These are phyloP conservation scores for Macadamia tetraphylla DNA, from an alignment of 164 flowering plant species.

Conservation along the genomic window DNA sequence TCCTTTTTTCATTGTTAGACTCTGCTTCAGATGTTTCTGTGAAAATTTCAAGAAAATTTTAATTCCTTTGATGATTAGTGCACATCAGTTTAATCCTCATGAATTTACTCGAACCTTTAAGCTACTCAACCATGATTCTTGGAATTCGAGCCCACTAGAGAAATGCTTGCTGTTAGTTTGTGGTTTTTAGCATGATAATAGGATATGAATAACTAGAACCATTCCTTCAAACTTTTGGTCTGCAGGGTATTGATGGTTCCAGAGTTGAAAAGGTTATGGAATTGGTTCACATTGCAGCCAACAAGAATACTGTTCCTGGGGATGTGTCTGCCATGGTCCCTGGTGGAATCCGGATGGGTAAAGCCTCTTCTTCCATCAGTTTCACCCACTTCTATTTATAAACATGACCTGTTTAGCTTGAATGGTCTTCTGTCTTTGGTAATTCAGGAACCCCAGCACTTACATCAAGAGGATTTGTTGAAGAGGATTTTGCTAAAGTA, in stretches of 20 bases:
- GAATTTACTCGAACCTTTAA: neutral
- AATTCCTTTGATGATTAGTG: neutral
- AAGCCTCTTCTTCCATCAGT: neutral
- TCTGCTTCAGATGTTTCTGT: no score
- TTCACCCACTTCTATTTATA: neutral
- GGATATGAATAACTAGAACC: neutral
- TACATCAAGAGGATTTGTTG: slow-evolving; percentile 91
- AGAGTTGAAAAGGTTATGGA: slow-evolving; percentile 97
- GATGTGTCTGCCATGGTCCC: slow-evolving; percentile 97
- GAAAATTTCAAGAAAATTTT: neutral
- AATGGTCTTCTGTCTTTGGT: slow-evolving; percentile 8
- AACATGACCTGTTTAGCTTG: neutral
- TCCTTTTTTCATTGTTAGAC: neutral
- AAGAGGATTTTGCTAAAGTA: slow-evolving; percentile 91
- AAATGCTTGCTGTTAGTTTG: neutral
- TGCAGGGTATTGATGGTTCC: slow-evolving; percentile 96
- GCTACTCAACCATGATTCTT: neutral
- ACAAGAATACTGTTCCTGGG: slow-evolving; percentile 93
- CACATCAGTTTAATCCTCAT: neutral
- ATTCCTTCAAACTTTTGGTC: slow-evolving; percentile 1
- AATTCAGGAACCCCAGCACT: slow-evolving; percentile 94
- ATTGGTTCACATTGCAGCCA: slow-evolving; percentile 95
- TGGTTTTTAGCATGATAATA: neutral
- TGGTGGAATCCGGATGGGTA: slow-evolving; percentile 99
- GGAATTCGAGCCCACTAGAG: neutral